Conservation (phyloP, 441 rosid genomes). For the Daphne laureola region DNA sequence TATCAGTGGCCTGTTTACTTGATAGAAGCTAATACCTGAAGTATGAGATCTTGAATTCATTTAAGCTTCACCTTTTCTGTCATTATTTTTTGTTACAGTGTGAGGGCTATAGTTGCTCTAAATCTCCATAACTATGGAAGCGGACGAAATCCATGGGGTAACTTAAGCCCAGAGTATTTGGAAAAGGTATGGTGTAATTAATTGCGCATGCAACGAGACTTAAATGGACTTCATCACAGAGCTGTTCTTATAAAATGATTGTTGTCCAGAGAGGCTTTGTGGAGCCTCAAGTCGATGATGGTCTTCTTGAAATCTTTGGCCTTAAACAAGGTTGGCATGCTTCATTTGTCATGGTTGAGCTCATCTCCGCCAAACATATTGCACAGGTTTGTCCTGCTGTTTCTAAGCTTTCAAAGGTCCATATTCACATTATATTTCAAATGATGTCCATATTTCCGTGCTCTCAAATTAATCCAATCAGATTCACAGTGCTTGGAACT, state of each 20-base stretch:
- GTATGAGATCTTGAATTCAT: background rate
- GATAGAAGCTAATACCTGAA: too few species aligned
- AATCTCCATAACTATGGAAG: conserved; percentile 90
- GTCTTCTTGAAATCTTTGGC: conserved; percentile 90
- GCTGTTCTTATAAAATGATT: background rate
- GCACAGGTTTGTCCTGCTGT: conserved; percentile 70
- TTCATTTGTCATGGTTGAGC: conserved; percentile 96
- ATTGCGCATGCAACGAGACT: background rate
- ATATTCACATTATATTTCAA: too few species aligned
- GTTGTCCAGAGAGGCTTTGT: conserved; percentile 75
- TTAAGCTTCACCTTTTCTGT: conserved; percentile 1
- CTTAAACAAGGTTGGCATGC: conserved; percentile 99
- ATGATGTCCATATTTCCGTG: too few species aligned
- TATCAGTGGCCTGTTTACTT: too few species aligned
- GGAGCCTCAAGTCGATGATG: conserved; percentile 88
- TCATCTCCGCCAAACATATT: conserved; percentile 94
- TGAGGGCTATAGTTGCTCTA: conserved; percentile 86
- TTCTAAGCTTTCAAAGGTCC: background rate
- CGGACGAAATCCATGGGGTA: conserved; percentile 97
- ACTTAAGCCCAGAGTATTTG: conserved; percentile 65
- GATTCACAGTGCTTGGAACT: background rate
- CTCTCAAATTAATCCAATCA: background rate
- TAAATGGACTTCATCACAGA: conserved; percentile 11
- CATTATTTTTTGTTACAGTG: conserved; percentile 32
- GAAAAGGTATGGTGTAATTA: conserved; percentile 47